These are phyloP conservation scores for Solanum sejunctum DNA, from an alignment of 257 asterid species.

Conservation along the genomic window DNA sequence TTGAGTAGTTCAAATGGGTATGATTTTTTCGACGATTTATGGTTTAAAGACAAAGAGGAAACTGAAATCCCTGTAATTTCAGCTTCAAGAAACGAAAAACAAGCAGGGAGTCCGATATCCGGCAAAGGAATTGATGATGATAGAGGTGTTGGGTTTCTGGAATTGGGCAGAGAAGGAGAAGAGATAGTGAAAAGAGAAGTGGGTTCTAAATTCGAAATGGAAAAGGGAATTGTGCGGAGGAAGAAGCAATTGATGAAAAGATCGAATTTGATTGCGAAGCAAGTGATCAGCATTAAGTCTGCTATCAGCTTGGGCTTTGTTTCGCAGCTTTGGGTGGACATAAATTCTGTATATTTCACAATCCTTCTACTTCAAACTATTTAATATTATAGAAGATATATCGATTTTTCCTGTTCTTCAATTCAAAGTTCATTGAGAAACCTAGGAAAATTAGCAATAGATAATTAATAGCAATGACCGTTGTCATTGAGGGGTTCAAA, in stretches of 20 bases:
- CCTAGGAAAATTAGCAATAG: not conserved
- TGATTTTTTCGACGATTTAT: conserved; percentile 7
- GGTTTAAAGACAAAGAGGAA: not conserved
- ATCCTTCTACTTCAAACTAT: not conserved
- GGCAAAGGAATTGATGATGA: conserved; percentile 4
- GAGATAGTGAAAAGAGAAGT: not conserved
- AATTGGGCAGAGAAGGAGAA: conserved; percentile 9
- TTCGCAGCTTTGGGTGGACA: conserved; percentile 67
- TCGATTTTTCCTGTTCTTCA: not conserved
- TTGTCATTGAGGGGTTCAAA: no score
- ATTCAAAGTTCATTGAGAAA: not conserved
- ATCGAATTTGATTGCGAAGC: conserved; percentile 53
- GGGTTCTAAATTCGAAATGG: conserved; percentile 4
- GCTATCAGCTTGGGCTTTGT: conserved; percentile 52
- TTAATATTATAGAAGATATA: not conserved
- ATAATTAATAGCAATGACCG: no score
- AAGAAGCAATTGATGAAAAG: conserved; percentile 44
- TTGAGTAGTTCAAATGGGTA: conserved; percentile 3
- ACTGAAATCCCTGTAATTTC: not conserved
- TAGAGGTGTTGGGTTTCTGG: not conserved
- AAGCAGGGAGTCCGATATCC: not conserved
- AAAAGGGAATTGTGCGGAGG: conserved; percentile 8
- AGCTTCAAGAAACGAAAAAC: not conserved
- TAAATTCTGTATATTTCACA: conserved; percentile 23
- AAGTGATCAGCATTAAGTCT: conserved; percentile 54